Conservation (phyloP, 768 basidiomycete species). For the Boletus speciosus region DNA sequence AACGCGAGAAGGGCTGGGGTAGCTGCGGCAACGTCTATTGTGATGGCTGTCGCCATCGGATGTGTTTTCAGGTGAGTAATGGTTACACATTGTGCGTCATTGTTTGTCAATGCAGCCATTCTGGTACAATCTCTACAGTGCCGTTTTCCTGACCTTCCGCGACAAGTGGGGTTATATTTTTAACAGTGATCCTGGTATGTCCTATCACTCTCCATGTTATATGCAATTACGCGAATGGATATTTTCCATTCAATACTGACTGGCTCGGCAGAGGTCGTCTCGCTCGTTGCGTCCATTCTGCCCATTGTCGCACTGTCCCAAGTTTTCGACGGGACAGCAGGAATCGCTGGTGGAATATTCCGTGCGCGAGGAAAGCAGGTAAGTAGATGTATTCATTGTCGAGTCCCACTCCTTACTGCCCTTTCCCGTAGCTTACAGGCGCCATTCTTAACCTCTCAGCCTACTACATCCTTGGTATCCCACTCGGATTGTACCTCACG, state of each 20-base stretch:
- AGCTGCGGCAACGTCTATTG: conserved; percentile 59
- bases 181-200: conserved; percentile 60
- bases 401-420: background rate
- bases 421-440: conserved; percentile 50
- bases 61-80: conserved; percentile 56
- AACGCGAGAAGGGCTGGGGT: conserved; percentile 70
- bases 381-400: background rate
- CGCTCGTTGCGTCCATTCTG: conserved; percentile 56
- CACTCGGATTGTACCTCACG: conserved; percentile 74
- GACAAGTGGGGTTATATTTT: conserved; percentile 71
- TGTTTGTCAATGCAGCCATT: background rate
- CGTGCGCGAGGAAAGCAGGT: conserved; percentile 80
- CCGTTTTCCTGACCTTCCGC: conserved; percentile 57
- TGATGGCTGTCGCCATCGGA: conserved; percentile 64
- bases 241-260: background rate
- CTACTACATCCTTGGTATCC: conserved; percentile 83
- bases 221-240: background rate
- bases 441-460: conserved; percentile 61
- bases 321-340: conserved; percentile 76
- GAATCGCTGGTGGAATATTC: conserved; percentile 72
- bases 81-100: background rate
- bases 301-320: conserved; percentile 79
- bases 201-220: background rate
- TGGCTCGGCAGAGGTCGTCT: conserved; percentile 39
- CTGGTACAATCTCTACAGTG: conserved; percentile 30